Percentiles rank a stretch among this genome's conserved stretches.
Evolutionary conservation across 352 stramenopile genomes (phyloP).

Genomic region (Pythium aphanidermatum): DNA sequence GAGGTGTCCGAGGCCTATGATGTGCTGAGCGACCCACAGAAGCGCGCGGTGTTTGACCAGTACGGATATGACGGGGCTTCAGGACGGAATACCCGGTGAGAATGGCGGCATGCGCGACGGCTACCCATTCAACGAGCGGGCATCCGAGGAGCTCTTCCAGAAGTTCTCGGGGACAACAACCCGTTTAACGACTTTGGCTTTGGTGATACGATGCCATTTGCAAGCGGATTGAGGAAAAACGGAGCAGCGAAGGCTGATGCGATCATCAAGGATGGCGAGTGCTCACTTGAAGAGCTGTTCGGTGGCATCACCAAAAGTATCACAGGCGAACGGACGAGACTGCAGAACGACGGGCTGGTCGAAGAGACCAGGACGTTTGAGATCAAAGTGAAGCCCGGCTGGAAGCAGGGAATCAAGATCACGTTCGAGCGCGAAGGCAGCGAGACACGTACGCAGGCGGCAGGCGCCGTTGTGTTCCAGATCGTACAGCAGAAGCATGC

Average conservation of each 20-base stretch:
- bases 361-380: constrained; percentile 82
- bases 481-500: constrained; percentile 82
- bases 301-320: constrained; percentile 85
- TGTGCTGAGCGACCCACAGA: constrained; percentile 89
- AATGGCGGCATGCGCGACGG: constrained; percentile 68
- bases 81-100: constrained; percentile 82
- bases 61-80: constrained; percentile 93
- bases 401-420: constrained; percentile 94
- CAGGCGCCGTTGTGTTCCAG: constrained; percentile 93
- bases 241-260: constrained; percentile 61
- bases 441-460: constrained; percentile 88
- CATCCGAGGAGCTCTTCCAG: constrained; percentile 88
- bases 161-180: constrained; percentile 92
- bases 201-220: constrained; percentile 78
- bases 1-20: constrained; percentile 94
- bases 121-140: constrained; percentile 89
- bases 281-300: constrained; percentile 91
- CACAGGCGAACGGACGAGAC: constrained; percentile 70
- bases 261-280: constrained; percentile 67
- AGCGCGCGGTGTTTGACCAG: constrained; percentile 91
- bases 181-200: constrained; percentile 91
- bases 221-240: constrained; percentile 71
- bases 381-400: constrained; percentile 90
- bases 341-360: constrained; percentile 68
- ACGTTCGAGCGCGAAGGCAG: constrained; percentile 92